A percentile compares a stretch with the other conserved stretches of the same genome.
Evolutionary conservation across 177 flowering plant species (phyloP).

Genomic region (Vitis hybrid): DNA sequence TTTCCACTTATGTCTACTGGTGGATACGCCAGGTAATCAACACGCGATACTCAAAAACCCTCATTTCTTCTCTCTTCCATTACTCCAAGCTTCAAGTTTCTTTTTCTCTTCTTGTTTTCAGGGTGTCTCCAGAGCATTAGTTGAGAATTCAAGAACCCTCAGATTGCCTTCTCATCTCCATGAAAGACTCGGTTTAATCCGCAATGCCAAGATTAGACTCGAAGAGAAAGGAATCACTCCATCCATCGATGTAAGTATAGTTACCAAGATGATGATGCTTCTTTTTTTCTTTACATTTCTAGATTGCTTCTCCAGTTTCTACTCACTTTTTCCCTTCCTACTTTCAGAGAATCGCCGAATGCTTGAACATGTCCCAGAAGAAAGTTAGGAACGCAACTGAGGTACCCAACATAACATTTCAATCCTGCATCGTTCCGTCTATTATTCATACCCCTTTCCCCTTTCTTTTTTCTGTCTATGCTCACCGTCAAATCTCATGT

Average conservation of each 20-base stretch:
- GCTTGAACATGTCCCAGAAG: conserved; percentile 78
- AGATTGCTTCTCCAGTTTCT: neutral
- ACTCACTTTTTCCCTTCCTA: neutral
- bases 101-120: conserved; percentile 25
- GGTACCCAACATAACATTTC: conserved; percentile 38
- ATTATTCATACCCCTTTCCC: conserved; percentile 12
- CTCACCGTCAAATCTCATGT: conserved; percentile 8
- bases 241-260: conserved; percentile 68
- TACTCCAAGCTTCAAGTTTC: too few species aligned
- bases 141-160: conserved; percentile 80
- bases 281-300: too few species aligned
- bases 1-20: conserved; percentile 98
- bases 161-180: conserved; percentile 86
- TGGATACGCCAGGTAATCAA: conserved; percentile 92
- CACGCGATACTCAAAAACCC: too few species aligned
- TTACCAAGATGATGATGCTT: too few species aligned
- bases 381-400: conserved; percentile 93
- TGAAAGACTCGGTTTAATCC: conserved; percentile 79
- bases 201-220: conserved; percentile 72
- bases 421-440: too few species aligned
- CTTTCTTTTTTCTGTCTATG: neutral
- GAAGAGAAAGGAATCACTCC: conserved; percentile 83
- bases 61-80: too few species aligned
- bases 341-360: conserved; percentile 82
- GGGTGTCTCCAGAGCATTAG: conserved; percentile 92